Evolutionary conservation across 345 rosid species (phyloP).

Genomic region (Brassica rapa): DNA sequence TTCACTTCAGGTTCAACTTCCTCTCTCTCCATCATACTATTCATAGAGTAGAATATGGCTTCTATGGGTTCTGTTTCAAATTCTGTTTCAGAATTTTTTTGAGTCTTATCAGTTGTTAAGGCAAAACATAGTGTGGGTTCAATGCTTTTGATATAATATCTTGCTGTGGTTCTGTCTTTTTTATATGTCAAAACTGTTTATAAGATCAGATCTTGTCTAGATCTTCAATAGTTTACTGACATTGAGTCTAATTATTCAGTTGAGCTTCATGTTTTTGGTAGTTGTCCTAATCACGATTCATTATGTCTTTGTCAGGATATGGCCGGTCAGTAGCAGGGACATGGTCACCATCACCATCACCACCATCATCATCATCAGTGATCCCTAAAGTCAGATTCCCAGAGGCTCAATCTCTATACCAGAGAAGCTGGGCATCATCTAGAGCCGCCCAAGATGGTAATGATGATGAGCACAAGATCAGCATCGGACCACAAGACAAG

Average conservation of each 20-base stretch:
- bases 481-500: conserved; percentile 69
- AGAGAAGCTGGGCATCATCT: conserved; percentile 65
- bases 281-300: neutral
- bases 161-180: neutral
- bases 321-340: conserved; percentile 39
- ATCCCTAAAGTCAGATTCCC: conserved; percentile 35
- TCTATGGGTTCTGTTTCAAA: neutral
- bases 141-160: neutral
- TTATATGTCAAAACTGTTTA: neutral
- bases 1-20: conserved; percentile 47
- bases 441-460: conserved; percentile 45
- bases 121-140: neutral
- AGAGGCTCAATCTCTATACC: conserved; percentile 31
- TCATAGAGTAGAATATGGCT: neutral
- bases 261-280: neutral
- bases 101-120: conserved; percentile 3
- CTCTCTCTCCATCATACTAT: neutral
- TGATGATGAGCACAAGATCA: conserved; percentile 57
- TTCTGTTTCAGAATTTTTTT: neutral
- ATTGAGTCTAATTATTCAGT: neutral
- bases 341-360: conserved; percentile 34
- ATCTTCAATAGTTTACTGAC: neutral
- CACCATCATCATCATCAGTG: conserved; percentile 35
- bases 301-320: conserved; percentile 45
- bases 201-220: neutral